Evolutionary conservation across 805 yeast genomes (phyloP).

Genomic region (Teunomyces aglyptinius): DNA sequence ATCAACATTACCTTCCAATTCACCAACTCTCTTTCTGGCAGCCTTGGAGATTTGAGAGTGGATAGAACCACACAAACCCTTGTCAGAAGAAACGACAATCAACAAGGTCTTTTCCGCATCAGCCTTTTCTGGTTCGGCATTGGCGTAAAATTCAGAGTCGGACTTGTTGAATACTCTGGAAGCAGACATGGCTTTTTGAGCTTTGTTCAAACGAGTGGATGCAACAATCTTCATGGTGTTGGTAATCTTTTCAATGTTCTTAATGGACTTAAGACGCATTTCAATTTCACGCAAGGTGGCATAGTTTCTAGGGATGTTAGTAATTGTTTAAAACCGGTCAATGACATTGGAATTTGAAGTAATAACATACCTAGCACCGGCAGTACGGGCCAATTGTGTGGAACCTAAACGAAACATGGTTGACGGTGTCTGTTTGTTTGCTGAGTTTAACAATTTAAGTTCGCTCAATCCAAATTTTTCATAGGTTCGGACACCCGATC

Average conservation of each 20-base stretch:
- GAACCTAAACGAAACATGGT: slow-evolving; percentile 56
- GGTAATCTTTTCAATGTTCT: slow-evolving; percentile 98
- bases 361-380: slow-evolving; percentile 50
- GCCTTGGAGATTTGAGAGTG: slow-evolving; percentile 93
- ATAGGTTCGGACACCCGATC: slow-evolving; percentile 5
- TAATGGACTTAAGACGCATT: slow-evolving; percentile 95
- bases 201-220: slow-evolving; percentile 92
- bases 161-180: slow-evolving; percentile 83
- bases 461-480: slow-evolving; percentile 5
- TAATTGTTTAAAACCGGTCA: slow-evolving; percentile 8
- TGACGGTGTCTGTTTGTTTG: slow-evolving; percentile 1
- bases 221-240: slow-evolving; percentile 99
- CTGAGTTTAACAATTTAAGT: slow-evolving; percentile 2
- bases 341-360: not conserved
- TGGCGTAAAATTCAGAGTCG: slow-evolving; percentile 73
- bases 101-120: slow-evolving; percentile 67
- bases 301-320: slow-evolving; percentile 64
- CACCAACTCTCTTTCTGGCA: slow-evolving; percentile 66
- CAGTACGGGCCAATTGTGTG: slow-evolving; percentile 48
- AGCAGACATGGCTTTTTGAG: slow-evolving; percentile 89
- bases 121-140: slow-evolving; percentile 72
- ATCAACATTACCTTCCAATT: slow-evolving; percentile 64
- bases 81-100: slow-evolving; percentile 91
- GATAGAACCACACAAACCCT: slow-evolving; percentile 98
- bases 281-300: slow-evolving; percentile 99